Percentiles rank a stretch among this genome's conserved stretches.
Evolutionary conservation across 2,329 filamentous ascomycete species (phyloP).

Genomic region (Sodiomyces alkalinus): DNA sequence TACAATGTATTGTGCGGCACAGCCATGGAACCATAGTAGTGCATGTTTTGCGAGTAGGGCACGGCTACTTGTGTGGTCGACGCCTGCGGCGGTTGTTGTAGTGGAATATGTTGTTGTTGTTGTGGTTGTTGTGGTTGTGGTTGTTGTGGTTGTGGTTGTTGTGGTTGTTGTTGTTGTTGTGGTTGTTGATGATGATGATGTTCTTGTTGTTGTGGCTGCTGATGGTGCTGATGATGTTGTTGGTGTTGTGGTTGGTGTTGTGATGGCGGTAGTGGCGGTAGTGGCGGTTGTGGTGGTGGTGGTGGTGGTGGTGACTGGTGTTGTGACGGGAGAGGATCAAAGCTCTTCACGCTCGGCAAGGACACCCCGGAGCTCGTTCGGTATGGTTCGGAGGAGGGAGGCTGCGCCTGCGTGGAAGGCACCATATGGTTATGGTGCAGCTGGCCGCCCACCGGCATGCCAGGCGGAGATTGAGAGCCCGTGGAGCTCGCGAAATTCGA

Average conservation of each 20-base stretch:
- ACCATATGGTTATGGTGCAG: slow-evolving; percentile 3
- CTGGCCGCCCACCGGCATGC: not conserved
- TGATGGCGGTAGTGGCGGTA: slow-evolving; percentile 7
- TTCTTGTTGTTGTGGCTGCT: slow-evolving; percentile 15
- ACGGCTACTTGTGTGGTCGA: slow-evolving; percentile 20
- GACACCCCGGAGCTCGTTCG: slow-evolving; percentile 18
- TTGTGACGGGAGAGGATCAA: slow-evolving; percentile 20
- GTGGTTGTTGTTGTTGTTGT: slow-evolving; percentile 5
- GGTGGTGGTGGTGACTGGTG: slow-evolving; percentile 12
- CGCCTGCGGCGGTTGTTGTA: slow-evolving; percentile 15
- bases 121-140: slow-evolving; percentile 8
- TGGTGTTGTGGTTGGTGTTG: slow-evolving; percentile 12
- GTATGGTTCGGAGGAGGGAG: slow-evolving; percentile 18
- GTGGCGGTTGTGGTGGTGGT: slow-evolving; percentile 6
- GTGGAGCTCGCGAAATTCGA: slow-evolving; percentile 8
- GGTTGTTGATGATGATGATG: slow-evolving; percentile 9
- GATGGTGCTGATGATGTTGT: slow-evolving; percentile 5
- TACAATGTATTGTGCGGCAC: slow-evolving; percentile 25
- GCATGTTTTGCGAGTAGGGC: slow-evolving; percentile 21
- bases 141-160: slow-evolving; percentile 13
- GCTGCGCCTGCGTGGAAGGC: slow-evolving; percentile 9
- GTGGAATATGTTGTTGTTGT: slow-evolving; percentile 2
- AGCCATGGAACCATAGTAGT: slow-evolving; percentile 10
- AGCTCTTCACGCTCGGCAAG: slow-evolving; percentile 27
- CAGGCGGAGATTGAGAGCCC: slow-evolving; percentile 5